phyloP scores from a whole-genome alignment of 495 filamentous ascomycete genomes.

The Neurospora sp. region DNA sequence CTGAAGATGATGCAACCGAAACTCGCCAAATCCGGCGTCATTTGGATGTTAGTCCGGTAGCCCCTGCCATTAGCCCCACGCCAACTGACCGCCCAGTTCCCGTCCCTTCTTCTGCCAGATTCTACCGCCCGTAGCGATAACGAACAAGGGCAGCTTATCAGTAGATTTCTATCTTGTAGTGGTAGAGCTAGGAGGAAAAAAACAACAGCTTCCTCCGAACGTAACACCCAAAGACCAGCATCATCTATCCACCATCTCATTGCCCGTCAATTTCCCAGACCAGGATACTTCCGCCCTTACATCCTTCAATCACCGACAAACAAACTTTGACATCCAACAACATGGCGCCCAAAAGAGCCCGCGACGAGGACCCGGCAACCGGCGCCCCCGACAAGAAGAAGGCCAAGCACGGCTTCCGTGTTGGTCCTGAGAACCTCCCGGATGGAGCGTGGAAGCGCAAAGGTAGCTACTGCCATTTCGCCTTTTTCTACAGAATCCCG shows the following conservation, averaged over 20 bases:
- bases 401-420: conserved; percentile 46
- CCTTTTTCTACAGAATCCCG: neutral
- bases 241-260: neutral
- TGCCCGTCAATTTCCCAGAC: neutral
- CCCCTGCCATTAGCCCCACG: neutral
- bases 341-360: conserved; percentile 57
- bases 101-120: neutral
- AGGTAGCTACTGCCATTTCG: conserved; percentile 38
- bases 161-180: neutral
- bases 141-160: neutral
- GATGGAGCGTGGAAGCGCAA: conserved; percentile 89
- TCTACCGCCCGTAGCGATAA: neutral
- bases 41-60: neutral
- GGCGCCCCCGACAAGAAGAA: conserved; percentile 34
- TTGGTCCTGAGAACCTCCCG: conserved; percentile 87
- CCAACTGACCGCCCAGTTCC: neutral
- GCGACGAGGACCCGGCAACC: conserved; percentile 33
- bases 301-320: neutral
- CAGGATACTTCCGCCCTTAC: neutral
- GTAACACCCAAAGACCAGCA: neutral
- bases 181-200: neutral
- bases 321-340: conserved; percentile 5
- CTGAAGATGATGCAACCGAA: neutral
- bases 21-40: neutral
- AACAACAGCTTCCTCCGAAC: neutral